phyloP scores from a whole-genome alignment of 176 grass and related monocot genomes.

The Stipa capillata region DNA sequence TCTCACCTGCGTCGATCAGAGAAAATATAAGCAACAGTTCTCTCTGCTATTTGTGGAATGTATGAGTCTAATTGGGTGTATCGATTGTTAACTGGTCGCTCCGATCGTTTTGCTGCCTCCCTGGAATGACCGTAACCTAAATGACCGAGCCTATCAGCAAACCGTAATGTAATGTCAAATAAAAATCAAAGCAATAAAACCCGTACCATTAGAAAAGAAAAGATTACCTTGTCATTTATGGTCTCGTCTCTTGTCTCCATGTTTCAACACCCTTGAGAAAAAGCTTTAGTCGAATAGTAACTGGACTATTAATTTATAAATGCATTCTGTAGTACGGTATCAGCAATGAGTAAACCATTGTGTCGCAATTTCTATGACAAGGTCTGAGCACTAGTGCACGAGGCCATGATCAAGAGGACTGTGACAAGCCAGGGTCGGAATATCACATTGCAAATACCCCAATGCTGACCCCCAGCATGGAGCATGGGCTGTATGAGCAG shows the following conservation, averaged over 20 bases:
- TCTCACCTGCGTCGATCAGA: constrained; percentile 25
- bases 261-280: constrained; percentile 55
- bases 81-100: constrained; percentile 21
- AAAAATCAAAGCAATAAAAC: neutral
- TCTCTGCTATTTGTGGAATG: neutral
- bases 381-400: constrained; percentile 41
- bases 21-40: neutral
- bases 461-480: constrained; percentile 79
- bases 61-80: neutral
- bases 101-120: constrained; percentile 21
- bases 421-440: constrained; percentile 81
- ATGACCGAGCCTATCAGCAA: neutral
- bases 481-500: constrained; percentile 84
- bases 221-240: constrained; percentile 33
- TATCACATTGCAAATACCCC: constrained; percentile 61
- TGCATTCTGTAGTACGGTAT: neutral
- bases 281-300: constrained; percentile 60
- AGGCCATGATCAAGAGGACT: constrained; percentile 54
- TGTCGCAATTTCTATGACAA: neutral
- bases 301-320: constrained; percentile 17
- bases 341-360: neutral
- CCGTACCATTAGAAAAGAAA: neutral
- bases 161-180: neutral
- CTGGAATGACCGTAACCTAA: constrained; percentile 15
- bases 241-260: constrained; percentile 78